Evolutionary conservation across 2,329 filamentous ascomycete species (phyloP), one percentile per base, ranked within the genome.

Genomic region (Fusarium palustre): DNA sequence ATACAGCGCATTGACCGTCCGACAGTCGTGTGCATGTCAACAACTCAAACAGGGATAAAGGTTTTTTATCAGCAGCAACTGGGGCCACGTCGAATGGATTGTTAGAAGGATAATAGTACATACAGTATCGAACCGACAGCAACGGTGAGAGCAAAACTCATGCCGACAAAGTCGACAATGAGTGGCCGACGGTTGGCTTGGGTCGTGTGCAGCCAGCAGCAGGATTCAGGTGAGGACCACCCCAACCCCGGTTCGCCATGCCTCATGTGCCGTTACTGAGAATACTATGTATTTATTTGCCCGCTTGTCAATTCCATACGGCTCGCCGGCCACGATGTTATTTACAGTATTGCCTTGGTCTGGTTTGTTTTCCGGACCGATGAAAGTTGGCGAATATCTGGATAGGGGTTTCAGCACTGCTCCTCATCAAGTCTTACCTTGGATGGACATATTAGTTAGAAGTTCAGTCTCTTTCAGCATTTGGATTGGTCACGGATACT

Each of bases 181-280:
- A 71, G 61, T 70, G 61, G 66, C 48, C 58, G 59, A 70, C 55
- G 66, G 66, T 66, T 74, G 72, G 62, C 64, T 68, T 67, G 69
- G 72, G 72, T 74, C 69, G 70, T 58, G 72, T 71, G 72, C 70
- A 73, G 58, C 61, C 55, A 71, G 68, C 68, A 70, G 72, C 60
- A 69, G 66, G 70, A 73, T 75, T 75, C 73, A 75, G 72, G 73
- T 75, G 73, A 72, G 69, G 60, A 70, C 55, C 47, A 69, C 68
- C 69, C 69, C 49, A 58, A 70, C 66, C 69, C 69, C 63, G 57
- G 68, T 49, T 65, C 53, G 59, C 68, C 64, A 70, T 70, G 68
- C 67, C 59, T 70, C 52, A 55, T 60, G 52, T 70, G 39, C 22
- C 68, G 53, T 68, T 68, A 59, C 43, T 59, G 45, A 50, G 55